Evolutionary conservation across 2,329 filamentous ascomycete species (phyloP), one percentile per base, ranked within the genome.

Genomic region (Colletotrichum chrysophilum): DNA sequence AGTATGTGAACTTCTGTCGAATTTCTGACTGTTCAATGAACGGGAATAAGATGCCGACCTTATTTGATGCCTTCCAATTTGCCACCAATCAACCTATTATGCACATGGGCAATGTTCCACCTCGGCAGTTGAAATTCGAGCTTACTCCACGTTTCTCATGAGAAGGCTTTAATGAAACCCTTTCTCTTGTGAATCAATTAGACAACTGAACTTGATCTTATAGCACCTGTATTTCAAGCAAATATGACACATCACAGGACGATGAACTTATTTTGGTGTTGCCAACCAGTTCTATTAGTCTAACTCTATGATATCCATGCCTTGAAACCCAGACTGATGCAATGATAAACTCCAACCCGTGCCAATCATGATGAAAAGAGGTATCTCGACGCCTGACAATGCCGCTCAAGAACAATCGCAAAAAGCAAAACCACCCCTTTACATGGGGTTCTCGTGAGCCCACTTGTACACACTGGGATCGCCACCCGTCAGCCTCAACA

Each of bases 401-500:
- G 32, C 66, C 7, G 16, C n/a, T 21, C 21, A 70, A 64, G 28
- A 12, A 58, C 56, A 58, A 58, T 64, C 21, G 4, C 28, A 30
- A 38, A 65, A n/a, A 18, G 18, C 10, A 12, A 12, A 14, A 18
- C 36, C 32, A 3, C 6, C 13, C 14, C 24, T 13, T 28, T 12
- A 38, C 16, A 38, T 16, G 16, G 28, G 21, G 16, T 38, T 32
- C 26, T 62, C 26, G 5, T 52, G 24, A 12, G 56, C 58, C 24
- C 60, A 28, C 26, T 38, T 28, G 21, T 77, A 86, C 5, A 89
- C 85, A 60, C 87, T 87, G 5, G 87, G 85, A 16, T 79, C 81
- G 1, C 88, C 88, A 0, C 84, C 85, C 21, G 87, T 84, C 77
- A 90, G 72, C 56, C 85, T 81, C 16, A 91, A 79, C 18, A 91